A percentile compares a stretch with the other conserved stretches of the same genome.
Evolutionary conservation across 495 filamentous ascomycete species (phyloP).

Genomic region (Penicillium arizonense): DNA sequence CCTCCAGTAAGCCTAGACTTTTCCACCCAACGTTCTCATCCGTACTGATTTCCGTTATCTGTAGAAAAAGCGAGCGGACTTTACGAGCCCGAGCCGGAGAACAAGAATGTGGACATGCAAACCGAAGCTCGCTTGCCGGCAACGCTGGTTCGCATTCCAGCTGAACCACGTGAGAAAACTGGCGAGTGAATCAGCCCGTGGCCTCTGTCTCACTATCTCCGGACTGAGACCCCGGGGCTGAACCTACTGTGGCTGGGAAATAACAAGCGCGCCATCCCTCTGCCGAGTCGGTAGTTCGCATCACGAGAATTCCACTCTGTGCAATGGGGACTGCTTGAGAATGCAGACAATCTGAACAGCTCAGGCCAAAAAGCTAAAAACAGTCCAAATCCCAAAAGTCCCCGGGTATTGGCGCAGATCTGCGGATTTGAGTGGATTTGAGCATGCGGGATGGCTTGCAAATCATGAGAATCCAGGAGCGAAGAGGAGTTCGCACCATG

Average conservation of each 20-base stretch:
- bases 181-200: slow-evolving; percentile 14
- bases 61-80: slow-evolving; percentile 26
- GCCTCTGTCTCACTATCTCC: neutral
- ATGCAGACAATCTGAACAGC: neutral
- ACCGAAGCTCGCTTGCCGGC: slow-evolving; percentile 27
- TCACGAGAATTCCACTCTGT: too few relatives aligned
- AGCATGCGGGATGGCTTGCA: neutral
- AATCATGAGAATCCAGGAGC: neutral
- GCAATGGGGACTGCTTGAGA: neutral
- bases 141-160: slow-evolving; percentile 43
- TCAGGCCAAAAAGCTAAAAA: neutral
- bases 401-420: neutral
- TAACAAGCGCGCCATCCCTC: neutral
- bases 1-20: slow-evolving; percentile 67
- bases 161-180: slow-evolving; percentile 21
- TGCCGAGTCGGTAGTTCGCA: neutral
- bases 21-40: slow-evolving; percentile 7
- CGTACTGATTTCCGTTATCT: neutral
- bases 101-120: slow-evolving; percentile 8
- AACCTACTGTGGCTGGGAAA: neutral
- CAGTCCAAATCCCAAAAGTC: neutral
- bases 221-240: neutral
- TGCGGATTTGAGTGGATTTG: too few relatives aligned
- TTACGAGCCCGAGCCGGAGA: slow-evolving; percentile 11
- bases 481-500: neutral